Percentiles rank a stretch among this genome's conserved stretches.
These are phyloP conservation scores for Roridomyces roridus DNA, from an alignment of 768 basidiomycete genomes.

Conservation along the genomic window DNA sequence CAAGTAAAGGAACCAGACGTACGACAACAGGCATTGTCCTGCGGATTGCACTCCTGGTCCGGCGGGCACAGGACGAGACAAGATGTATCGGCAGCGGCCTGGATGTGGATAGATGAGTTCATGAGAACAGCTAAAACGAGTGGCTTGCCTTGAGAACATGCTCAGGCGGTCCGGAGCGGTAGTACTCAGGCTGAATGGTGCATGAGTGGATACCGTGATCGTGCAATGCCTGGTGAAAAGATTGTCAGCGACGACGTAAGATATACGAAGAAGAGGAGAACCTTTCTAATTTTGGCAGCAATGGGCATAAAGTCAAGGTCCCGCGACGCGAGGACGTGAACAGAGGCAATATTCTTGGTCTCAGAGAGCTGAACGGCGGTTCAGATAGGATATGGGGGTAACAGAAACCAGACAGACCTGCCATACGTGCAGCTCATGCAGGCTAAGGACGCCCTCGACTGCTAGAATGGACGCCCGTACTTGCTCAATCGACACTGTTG, in stretches of 20 bases:
- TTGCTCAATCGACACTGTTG: slow-evolving; percentile 87
- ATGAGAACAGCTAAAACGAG: neutral
- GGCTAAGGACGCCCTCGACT: slow-evolving; percentile 83
- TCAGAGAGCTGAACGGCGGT: slow-evolving; percentile 82
- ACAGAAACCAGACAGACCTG: slow-evolving; percentile 42
- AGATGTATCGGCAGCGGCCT: slow-evolving; percentile 1
- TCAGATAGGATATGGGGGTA: no score
- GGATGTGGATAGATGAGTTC: neutral
- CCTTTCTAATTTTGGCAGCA: slow-evolving; percentile 79
- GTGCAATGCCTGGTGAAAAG: slow-evolving; percentile 60
- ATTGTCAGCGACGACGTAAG: no score
- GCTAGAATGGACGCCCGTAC: slow-evolving; percentile 81
- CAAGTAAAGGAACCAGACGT: neutral
- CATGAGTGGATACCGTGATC: slow-evolving; percentile 92
- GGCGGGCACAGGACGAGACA: slow-evolving; percentile 22
- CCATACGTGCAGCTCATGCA: slow-evolving; percentile 98
- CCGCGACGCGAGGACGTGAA: slow-evolving; percentile 88
- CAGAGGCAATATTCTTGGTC: slow-evolving; percentile 92
- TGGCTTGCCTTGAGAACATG: neutral
- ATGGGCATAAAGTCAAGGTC: slow-evolving; percentile 91
- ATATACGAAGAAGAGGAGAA: neutral
- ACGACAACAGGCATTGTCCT: slow-evolving; percentile 20
- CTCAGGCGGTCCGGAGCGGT: slow-evolving; percentile 35
- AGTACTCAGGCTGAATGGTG: slow-evolving; percentile 93
- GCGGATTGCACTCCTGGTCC: slow-evolving; percentile 16